These are phyloP conservation scores for Gastroboletus turbinatus DNA, from an alignment of 1,284 basidiomycete species.

Conservation along the genomic window DNA sequence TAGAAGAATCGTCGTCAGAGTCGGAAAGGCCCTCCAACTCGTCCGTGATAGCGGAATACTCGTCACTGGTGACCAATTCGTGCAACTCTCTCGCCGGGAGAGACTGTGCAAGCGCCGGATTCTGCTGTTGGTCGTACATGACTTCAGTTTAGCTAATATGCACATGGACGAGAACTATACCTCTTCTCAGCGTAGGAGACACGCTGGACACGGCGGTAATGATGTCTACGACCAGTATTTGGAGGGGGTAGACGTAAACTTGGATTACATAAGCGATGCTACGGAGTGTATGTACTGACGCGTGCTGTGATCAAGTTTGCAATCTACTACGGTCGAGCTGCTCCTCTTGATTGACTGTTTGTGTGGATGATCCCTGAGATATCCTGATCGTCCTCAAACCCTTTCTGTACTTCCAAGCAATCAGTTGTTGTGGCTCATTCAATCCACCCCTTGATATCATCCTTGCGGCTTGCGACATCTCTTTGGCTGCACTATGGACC, in stretches of 20 bases:
- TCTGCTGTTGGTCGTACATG: too few relatives aligned
- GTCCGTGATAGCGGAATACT: too few relatives aligned
- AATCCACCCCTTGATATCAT: slow-evolving; percentile 9
- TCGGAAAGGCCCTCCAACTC: too few relatives aligned
- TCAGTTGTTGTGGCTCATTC: slow-evolving; percentile 1
- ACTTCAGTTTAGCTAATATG: too few relatives aligned
- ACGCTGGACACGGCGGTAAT: too few relatives aligned
- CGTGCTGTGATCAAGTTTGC: slow-evolving; percentile 25
- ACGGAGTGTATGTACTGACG: slow-evolving; percentile 24
- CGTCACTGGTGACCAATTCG: too few relatives aligned
- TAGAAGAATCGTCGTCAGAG: too few relatives aligned
- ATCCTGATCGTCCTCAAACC: slow-evolving; percentile 16
- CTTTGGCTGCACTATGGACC: slow-evolving; percentile 27
- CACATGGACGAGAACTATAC: too few relatives aligned
- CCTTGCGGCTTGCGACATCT: background rate
- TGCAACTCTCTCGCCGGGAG: too few relatives aligned
- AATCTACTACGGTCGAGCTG: slow-evolving; percentile 11
- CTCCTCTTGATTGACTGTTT: background rate
- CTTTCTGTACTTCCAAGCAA: background rate
- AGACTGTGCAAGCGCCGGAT: too few relatives aligned
- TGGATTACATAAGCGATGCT: slow-evolving; percentile 32
- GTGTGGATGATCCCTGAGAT: slow-evolving; percentile 20
- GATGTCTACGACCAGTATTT: too few relatives aligned
- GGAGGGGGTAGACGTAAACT: background rate
- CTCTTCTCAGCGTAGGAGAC: too few relatives aligned